These are phyloP conservation scores for Salmacisia buchloeana DNA, from an alignment of 1,284 basidiomycete genomes.

Conservation along the genomic window DNA sequence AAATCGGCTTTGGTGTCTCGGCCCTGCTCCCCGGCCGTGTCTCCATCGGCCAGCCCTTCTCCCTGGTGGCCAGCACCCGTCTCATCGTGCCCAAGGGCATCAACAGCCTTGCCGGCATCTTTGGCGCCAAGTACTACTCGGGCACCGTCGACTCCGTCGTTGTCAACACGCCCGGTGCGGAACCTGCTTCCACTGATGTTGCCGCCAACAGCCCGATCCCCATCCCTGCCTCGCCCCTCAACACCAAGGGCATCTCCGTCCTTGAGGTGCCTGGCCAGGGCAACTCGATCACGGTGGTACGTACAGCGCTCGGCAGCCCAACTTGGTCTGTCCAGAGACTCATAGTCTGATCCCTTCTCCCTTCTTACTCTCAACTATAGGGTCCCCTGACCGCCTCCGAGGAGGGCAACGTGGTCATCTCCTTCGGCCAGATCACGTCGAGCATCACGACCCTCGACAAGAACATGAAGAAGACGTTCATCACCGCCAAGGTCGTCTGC, in stretches of 20 bases:
- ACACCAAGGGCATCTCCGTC: not conserved
- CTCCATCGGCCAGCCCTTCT: slow-evolving; percentile 5
- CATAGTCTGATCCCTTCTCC: no score
- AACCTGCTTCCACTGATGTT: slow-evolving; percentile 4
- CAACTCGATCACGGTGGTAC: not conserved
- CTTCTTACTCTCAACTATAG: no score
- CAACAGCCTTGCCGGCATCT: slow-evolving; percentile 1
- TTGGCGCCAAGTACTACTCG: slow-evolving; percentile 2
- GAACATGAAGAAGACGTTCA: not conserved
- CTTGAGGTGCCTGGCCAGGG: not conserved
- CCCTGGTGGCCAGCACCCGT: not conserved
- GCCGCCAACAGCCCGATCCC: not conserved
- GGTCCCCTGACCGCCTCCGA: not conserved
- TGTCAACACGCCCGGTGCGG: slow-evolving; percentile 7
- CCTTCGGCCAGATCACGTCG: not conserved
- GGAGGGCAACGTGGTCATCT: not conserved
- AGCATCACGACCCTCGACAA: slow-evolving; percentile 2
- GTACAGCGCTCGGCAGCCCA: no score
- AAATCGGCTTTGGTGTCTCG: not conserved
- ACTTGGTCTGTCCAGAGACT: no score
- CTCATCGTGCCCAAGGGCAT: not conserved
- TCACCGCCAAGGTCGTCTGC: slow-evolving; percentile 2
- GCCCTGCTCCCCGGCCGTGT: slow-evolving; percentile 3
- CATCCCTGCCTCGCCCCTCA: not conserved
- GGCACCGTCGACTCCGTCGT: slow-evolving; percentile 8